phyloP scores from a whole-genome alignment of 2,329 filamentous ascomycete species.

The Colletotrichum tofieldiae region DNA sequence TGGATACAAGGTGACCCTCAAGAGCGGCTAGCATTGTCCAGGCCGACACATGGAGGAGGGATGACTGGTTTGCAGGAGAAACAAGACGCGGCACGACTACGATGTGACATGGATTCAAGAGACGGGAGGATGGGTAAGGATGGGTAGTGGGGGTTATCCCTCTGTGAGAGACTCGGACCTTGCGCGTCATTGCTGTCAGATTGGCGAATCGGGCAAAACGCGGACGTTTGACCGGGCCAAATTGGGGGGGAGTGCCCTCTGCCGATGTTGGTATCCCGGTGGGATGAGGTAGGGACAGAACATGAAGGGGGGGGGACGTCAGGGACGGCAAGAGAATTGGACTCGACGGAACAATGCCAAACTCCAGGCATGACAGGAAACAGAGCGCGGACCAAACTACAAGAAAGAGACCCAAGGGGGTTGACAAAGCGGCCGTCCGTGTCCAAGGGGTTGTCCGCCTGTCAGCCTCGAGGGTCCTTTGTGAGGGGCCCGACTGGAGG shows the following conservation, averaged over 20 bases:
- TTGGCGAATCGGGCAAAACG: conserved; percentile 34
- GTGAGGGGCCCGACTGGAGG: background rate
- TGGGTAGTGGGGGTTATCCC: conserved; percentile 2
- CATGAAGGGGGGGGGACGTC: background rate
- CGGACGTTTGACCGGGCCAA: background rate
- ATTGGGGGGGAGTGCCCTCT: background rate
- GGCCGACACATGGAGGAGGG: background rate
- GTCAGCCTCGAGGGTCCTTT: background rate
- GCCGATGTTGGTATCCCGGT: background rate
- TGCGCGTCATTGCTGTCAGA: conserved; percentile 10
- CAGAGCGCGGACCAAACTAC: background rate
- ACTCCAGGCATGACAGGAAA: background rate
- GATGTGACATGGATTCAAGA: conserved; percentile 31
- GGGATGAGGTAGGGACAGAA: background rate
- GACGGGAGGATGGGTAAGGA: conserved; percentile 7
- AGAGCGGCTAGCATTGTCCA: conserved; percentile 16
- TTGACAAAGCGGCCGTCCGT: background rate
- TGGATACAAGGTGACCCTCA: background rate
- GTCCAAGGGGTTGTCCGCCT: background rate
- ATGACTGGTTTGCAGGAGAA: conserved; percentile 9
- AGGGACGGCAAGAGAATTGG: conserved; percentile 3
- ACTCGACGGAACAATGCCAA: conserved; percentile 13
- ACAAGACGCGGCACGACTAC: conserved; percentile 25
- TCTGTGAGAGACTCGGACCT: background rate
- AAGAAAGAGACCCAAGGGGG: background rate